phyloP scores from a whole-genome alignment of 2,329 filamentous ascomycete species.

The Celoporthe dispersa region DNA sequence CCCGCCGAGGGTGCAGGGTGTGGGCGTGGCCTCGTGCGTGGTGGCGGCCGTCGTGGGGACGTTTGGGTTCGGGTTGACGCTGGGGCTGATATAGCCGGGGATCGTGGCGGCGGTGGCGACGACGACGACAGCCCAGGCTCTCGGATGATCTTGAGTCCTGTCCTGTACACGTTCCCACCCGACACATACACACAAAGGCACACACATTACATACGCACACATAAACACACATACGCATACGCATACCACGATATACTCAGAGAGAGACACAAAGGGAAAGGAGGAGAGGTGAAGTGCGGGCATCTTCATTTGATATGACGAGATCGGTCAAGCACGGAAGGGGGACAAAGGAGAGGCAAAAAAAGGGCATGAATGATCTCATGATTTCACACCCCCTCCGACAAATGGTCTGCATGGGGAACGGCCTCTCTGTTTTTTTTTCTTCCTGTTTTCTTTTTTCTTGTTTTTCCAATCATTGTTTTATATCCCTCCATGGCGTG shows the following conservation, averaged over 20 bases:
- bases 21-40: background rate
- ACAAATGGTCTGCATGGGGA: background rate
- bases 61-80: background rate
- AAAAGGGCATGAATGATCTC: background rate
- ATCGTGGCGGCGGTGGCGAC: no score
- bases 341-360: background rate
- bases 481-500: constrained; percentile 4
- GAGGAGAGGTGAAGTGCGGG: background rate
- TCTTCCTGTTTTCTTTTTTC: background rate
- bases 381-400: background rate
- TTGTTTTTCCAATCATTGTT: background rate
- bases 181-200: background rate
- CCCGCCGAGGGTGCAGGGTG: background rate
- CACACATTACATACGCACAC: background rate
- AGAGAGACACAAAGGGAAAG: background rate
- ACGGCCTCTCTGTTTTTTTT: background rate
- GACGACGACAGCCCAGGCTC: background rate
- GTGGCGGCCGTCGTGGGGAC: constrained; percentile 18
- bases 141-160: background rate
- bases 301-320: background rate
- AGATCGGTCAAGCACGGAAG: background rate
- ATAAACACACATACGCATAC: background rate
- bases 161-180: background rate
- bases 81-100: background rate
- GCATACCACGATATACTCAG: background rate